Base-by-base conservation (phyloP, 306 rosid genomes). In the Fragaria vesca region DNA sequence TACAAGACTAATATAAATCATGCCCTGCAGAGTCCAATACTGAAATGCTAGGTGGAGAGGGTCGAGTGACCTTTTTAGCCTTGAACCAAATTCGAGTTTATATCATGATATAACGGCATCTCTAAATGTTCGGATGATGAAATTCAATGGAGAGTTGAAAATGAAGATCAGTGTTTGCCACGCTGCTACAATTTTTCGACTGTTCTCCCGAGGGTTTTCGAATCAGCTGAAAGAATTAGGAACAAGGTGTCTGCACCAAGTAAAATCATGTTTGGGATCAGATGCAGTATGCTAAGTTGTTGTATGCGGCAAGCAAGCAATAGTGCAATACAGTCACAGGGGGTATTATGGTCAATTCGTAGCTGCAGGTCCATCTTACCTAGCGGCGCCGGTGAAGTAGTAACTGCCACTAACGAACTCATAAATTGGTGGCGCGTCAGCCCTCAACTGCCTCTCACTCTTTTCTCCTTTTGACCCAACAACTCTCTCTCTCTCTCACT, bases 391-490 rank as follows among this genome's bases (percentile, higher is more conserved):
- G 66, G 66, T 36, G 7, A 55, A 55, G 51, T 8, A 36, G 9
- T 38, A 48, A 66, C 70, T 36, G 32, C 17, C 13, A 10, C 20
- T 74, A 74, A 74, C 60, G 78, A 74, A 61, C n/a, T 61, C 71
- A 12, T 43, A 1, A 24, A 21, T 26, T 60, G 12, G 78, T 66
- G 71, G 50, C 58, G 26, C 8, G 57, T 28, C 24, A 11, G 46
- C 32, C 52, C 61, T 50, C 61, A 71, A 48, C 60, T 30, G 75
- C 34, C 21, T 43, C 78, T 38, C 71, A 66, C 48, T 38, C 71
- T 9, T 54, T 21, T 5, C 40, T 30, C 40, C 16, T 62, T 24
- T 62, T 30, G 36, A 38, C 38, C 43, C 69, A 15, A 32, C 43
- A 15, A 32, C 21, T 16, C 62, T 71, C 43, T 24, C 77, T 30